These are phyloP conservation scores for Venturia asperata DNA, from an alignment of 2,329 filamentous ascomycete genomes.

Conservation along the genomic window DNA sequence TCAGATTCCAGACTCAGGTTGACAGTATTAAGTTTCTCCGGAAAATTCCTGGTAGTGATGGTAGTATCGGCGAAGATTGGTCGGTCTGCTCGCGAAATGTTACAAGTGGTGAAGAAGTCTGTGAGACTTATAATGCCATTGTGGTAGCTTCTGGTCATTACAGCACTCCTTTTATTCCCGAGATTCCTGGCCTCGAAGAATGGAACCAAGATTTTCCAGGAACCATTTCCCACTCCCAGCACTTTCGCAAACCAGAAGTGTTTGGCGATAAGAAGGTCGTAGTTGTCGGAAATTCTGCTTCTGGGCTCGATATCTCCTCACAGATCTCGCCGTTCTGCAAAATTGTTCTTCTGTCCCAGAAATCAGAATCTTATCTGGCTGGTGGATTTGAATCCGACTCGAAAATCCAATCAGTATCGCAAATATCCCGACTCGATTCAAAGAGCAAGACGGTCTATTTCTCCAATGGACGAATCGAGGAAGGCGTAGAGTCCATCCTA, in stretches of 20 bases:
- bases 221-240: constrained; percentile 56
- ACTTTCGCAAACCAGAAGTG: constrained; percentile 59
- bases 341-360: constrained; percentile 55
- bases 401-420: constrained; percentile 32
- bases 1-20: constrained; percentile 66
- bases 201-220: constrained; percentile 36
- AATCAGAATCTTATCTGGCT: constrained; percentile 43
- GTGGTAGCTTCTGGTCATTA: constrained; percentile 45
- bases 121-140: constrained; percentile 49
- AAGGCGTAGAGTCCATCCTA: constrained; percentile 65
- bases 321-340: constrained; percentile 62
- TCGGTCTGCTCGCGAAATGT: constrained; percentile 50
- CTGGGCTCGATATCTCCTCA: constrained; percentile 71
- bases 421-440: constrained; percentile 49
- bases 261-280: constrained; percentile 66
- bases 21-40: constrained; percentile 42
- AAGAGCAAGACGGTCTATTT: constrained; percentile 58
- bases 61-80: constrained; percentile 45
- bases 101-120: constrained; percentile 34
- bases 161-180: constrained; percentile 40
- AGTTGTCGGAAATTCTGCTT: constrained; percentile 77
- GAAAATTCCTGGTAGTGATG: constrained; percentile 16
- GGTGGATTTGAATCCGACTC: constrained; percentile 12
- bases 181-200: constrained; percentile 35
- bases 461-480: constrained; percentile 55